Evolutionary conservation across 2,329 filamentous ascomycete species (phyloP).

Genomic region (Aspergillus ochraceus): DNA sequence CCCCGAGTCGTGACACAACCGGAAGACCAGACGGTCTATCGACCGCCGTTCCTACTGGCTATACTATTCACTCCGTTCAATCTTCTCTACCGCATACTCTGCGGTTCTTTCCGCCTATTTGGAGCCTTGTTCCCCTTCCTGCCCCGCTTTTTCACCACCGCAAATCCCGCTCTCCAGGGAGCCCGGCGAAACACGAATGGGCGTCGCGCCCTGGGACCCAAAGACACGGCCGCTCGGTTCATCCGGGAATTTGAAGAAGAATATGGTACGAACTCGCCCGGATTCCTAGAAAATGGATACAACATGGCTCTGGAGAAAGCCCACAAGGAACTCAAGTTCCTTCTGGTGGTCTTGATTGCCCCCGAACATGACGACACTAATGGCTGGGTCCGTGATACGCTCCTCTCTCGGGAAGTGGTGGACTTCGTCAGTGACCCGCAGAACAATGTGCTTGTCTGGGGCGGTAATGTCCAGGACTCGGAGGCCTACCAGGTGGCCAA

Average conservation of each 20-base stretch:
- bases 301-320: conserved; percentile 87
- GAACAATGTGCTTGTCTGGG: conserved; percentile 87
- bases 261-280: conserved; percentile 67
- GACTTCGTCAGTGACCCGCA: conserved; percentile 70
- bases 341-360: conserved; percentile 84
- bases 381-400: conserved; percentile 76
- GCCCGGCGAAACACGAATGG: conserved; percentile 61
- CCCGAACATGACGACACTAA: conserved; percentile 93
- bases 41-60: conserved; percentile 72
- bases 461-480: conserved; percentile 85
- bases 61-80: conserved; percentile 80
- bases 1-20: conserved; percentile 81
- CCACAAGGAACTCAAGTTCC: conserved; percentile 86
- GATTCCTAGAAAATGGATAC: conserved; percentile 85
- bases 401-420: conserved; percentile 73
- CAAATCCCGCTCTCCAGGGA: conserved; percentile 52
- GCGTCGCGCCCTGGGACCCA: conserved; percentile 74
- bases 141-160: conserved; percentile 57
- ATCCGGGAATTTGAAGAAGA: conserved; percentile 94
- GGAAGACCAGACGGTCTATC: conserved; percentile 63
- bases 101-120: conserved; percentile 67
- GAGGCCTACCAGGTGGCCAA: conserved; percentile 93
- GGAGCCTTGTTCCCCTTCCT: conserved; percentile 79
- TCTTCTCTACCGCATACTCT: conserved; percentile 71
- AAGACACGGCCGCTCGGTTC: conserved; percentile 85